phyloP scores from a whole-genome alignment of 176 grass and related monocot genomes.

The Bolboschoenus planiculmis region DNA sequence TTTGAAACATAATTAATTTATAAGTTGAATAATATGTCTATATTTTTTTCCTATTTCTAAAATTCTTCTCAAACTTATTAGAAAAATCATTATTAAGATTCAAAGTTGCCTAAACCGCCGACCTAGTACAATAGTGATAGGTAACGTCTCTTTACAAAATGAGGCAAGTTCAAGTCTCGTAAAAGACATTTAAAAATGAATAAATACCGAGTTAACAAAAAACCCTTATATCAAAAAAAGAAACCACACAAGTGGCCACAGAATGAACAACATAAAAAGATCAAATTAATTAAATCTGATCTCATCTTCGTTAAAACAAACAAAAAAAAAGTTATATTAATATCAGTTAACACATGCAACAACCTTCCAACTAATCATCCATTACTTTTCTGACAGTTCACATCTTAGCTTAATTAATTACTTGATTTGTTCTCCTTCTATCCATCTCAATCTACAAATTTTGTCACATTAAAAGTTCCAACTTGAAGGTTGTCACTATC shows the following conservation, averaged over 20 bases:
- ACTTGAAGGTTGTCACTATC: constrained; percentile 6
- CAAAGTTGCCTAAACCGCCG: no score
- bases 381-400: neutral
- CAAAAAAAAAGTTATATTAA: neutral
- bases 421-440: constrained; percentile 13
- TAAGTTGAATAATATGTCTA: no score
- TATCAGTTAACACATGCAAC: constrained; percentile 12
- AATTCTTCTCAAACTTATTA: no score
- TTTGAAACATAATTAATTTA: no score
- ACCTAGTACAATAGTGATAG: no score
- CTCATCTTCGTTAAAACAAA: neutral
- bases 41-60: no score
- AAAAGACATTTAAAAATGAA: no score
- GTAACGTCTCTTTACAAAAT: no score
- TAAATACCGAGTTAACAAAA: no score
- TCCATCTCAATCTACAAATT: neutral
- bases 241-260: neutral
- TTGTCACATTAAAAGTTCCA: neutral
- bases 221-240: no score
- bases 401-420: constrained; percentile 3
- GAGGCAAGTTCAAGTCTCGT: no score
- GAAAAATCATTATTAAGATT: no score
- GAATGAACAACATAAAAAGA: neutral
- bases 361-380: constrained; percentile 6
- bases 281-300: neutral